Evolutionary conservation across 2,329 filamentous ascomycete species (phyloP).

Genomic region (Trichoderma aggressivum): DNA sequence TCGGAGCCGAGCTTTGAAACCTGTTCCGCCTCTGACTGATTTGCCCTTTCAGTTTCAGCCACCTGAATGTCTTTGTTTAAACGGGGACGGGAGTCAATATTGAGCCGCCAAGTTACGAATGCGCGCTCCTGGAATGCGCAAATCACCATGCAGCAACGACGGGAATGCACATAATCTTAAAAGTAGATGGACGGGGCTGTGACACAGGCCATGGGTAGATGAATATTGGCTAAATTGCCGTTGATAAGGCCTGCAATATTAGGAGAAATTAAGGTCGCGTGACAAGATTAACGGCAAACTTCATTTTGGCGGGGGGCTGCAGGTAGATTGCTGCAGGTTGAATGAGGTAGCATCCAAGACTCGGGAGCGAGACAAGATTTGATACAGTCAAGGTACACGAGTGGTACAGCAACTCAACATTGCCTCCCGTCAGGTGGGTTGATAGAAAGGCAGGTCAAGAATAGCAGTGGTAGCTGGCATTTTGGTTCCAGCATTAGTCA

Average conservation of each 20-base stretch:
- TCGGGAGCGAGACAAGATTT: not conserved
- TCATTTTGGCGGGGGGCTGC: not conserved
- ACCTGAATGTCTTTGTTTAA: not conserved
- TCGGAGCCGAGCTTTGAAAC: slow-evolving; percentile 6
- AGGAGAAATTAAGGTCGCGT: slow-evolving; percentile 8
- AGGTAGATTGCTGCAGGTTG: not conserved
- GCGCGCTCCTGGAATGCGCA: slow-evolving; percentile 4
- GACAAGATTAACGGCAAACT: not conserved
- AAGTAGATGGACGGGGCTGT: not conserved
- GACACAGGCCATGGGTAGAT: not conserved
- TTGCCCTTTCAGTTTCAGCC: not conserved
- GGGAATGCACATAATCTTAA: slow-evolving; percentile 6
- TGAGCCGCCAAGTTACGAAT: not conserved
- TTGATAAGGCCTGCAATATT: slow-evolving; percentile 5
- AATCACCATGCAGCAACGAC: slow-evolving; percentile 1
- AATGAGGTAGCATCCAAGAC: not conserved
- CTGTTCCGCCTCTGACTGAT: not conserved
- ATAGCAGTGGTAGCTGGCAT: not conserved
- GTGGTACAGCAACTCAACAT: not conserved
- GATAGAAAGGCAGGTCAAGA: not conserved
- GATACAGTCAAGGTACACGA: not conserved
- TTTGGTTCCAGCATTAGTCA: not conserved
- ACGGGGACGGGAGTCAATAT: not conserved
- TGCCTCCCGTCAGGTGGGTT: not conserved
- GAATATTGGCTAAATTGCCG: slow-evolving; percentile 9